Base-by-base conservation (phyloP, 177 flowering plant genomes). In the Vitis hybrid region DNA sequence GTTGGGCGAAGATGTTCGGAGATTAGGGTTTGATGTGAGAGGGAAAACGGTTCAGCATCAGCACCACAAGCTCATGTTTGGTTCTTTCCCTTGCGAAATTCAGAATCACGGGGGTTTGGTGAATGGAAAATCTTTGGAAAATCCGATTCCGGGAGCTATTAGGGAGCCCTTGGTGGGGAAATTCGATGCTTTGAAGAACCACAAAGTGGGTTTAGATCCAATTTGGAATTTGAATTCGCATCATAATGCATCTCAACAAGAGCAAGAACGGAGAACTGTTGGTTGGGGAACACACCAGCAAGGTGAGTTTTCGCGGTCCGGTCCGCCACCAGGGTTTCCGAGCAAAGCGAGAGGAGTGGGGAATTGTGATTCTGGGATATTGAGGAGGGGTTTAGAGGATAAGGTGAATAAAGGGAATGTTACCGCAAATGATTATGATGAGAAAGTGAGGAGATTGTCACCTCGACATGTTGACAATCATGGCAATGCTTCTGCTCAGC, bases 321-420 rank as follows among this genome's bases (percentile, higher is more conserved):
- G 60, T 5, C 78, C 74, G 10, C 86, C 86, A 2, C 87, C 89
- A 0, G 93, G 91, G 39, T 85, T 87, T 75, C 58, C 70, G 0
- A 74, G 65, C 51, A 84, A 76, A 51, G 73, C 72, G 0, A 75
- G 77, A 56, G 83, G 78, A 61, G 65, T 13, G 29, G 80, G 79
- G 58, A 74, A 74, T 61, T 55, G 73, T 76, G 82, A 68, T 66
- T 55, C 52, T 18, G 66, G 61, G 51, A 68, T 48, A 51, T 66
- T 71, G 4, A 77, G 78, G 60, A 70, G 65, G 48, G 70, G 31
- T 4, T 60, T 70, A 10, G 77, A 75, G 49, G 78, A 58, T 19
- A 77, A 75, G 74, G 77, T 69, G 60, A 80, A 51, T 56, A 67
- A 55, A 55, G 81, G 73, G 52, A 68, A 5, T 58, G 57, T 14